A percentile compares a stretch with the other conserved stretches of the same genome.
These are phyloP conservation scores for Poa annua DNA, from an alignment of 176 grass and related monocot genomes.

Conservation along the genomic window DNA sequence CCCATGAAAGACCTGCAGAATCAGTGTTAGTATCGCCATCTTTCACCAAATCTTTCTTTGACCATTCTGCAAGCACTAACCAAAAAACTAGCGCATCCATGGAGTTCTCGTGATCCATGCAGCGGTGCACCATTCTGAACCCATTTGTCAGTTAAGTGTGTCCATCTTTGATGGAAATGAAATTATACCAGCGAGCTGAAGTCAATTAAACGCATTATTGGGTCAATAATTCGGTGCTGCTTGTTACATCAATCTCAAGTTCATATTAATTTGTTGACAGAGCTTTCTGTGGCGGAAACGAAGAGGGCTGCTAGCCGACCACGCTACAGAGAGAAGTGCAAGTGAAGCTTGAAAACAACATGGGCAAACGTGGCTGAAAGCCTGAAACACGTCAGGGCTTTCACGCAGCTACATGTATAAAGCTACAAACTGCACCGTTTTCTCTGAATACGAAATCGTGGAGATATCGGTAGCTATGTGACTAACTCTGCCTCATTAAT, in stretches of 20 bases:
- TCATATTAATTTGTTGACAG: slow-evolving; percentile 42
- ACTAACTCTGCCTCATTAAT: slow-evolving; percentile 4
- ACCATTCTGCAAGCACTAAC: neutral
- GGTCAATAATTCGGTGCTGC: slow-evolving; percentile 5
- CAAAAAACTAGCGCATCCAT: neutral
- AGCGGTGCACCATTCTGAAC: neutral
- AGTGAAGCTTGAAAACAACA: neutral
- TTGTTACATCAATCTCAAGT: slow-evolving; percentile 40
- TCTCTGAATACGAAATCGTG: neutral
- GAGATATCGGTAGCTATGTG: too few species aligned
- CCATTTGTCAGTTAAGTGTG: neutral
- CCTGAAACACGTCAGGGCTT: slow-evolving; percentile 20
- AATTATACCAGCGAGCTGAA: neutral
- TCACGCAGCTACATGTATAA: neutral
- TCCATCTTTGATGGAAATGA: neutral
- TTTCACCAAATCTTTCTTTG: too few species aligned
- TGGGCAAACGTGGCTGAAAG: slow-evolving; percentile 36
- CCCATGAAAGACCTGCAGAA: neutral
- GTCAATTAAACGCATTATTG: neutral
- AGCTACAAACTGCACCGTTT: slow-evolving; percentile 15
- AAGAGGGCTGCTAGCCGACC: neutral
- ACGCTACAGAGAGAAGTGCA: neutral
- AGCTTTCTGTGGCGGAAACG: slow-evolving; percentile 48
- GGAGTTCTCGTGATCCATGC: neutral
- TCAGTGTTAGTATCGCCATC: neutral